Evolutionary conservation across 345 rosid species (phyloP).

Genomic region (Camelina neglecta): DNA sequence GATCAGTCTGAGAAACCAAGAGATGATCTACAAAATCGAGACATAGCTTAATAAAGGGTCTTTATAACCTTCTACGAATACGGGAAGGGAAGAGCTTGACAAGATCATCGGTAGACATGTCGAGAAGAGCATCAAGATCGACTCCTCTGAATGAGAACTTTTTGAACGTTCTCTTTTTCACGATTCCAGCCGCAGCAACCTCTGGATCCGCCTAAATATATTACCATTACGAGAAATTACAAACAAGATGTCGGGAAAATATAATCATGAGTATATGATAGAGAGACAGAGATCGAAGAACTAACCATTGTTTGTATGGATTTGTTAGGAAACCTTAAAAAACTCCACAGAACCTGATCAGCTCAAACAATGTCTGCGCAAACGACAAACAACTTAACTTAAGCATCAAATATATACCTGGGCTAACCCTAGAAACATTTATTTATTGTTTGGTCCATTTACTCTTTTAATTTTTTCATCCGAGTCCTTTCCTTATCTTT

Average conservation of each 20-base stretch:
- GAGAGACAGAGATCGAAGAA: not conserved
- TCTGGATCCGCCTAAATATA: constrained; percentile 52
- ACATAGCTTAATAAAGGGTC: not conserved
- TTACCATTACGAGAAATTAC: not conserved
- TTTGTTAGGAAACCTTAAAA: constrained; percentile 19
- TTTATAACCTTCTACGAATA: constrained; percentile 62
- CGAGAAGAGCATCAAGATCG: constrained; percentile 56
- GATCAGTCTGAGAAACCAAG: not conserved
- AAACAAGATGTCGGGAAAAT: not conserved
- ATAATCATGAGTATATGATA: not conserved
- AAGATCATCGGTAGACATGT: constrained; percentile 55
- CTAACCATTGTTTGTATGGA: constrained; percentile 18
- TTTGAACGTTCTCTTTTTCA: constrained; percentile 80
- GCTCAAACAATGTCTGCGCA: constrained; percentile 14
- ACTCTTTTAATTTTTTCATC: not conserved
- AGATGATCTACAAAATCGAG: not conserved
- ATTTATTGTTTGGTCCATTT: not conserved
- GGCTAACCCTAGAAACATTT: constrained; percentile 20
- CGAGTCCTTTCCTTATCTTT: not conserved
- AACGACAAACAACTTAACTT: constrained; percentile 26
- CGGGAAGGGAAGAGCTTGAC: constrained; percentile 69
- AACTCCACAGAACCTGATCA: not conserved
- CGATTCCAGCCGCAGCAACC: constrained; percentile 50
- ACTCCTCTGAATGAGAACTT: constrained; percentile 79
- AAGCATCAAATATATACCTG: constrained; percentile 28